Percentiles rank a stretch among this genome's conserved stretches.
Conservation (phyloP, 2,329 filamentous ascomycete genomes). For the Colletotrichum sp. region DNA sequence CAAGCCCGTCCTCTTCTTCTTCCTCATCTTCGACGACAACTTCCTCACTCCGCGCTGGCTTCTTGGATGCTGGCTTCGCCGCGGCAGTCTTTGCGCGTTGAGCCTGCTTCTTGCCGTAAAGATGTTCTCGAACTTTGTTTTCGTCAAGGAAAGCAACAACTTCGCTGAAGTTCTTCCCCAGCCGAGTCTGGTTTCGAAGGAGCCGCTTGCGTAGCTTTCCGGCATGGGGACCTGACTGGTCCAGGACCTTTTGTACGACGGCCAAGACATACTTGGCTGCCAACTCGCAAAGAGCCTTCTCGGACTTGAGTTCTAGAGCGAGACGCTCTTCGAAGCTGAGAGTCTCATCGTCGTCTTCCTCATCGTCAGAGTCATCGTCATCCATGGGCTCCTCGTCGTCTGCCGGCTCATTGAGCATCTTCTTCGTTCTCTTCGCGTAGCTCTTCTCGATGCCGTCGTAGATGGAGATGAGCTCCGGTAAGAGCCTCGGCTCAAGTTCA, state of each 20-base stretch:
- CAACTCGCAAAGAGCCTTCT: slow-evolving; percentile 85
- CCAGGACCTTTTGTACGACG: slow-evolving; percentile 76
- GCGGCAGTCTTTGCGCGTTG: slow-evolving; percentile 37
- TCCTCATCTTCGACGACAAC: slow-evolving; percentile 46
- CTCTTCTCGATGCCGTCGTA: slow-evolving; percentile 78
- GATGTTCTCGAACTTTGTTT: slow-evolving; percentile 56
- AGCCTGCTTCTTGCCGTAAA: slow-evolving; percentile 33
- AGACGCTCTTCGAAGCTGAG: slow-evolving; percentile 62
- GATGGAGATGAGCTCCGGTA: slow-evolving; percentile 74
- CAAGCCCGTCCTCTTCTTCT: slow-evolving; percentile 42
- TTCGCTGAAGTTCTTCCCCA: slow-evolving; percentile 87
- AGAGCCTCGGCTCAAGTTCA: slow-evolving; percentile 66
- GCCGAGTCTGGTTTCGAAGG: slow-evolving; percentile 76
- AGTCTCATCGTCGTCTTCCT: slow-evolving; percentile 57
- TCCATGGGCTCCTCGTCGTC: slow-evolving; percentile 77
- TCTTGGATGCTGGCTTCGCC: slow-evolving; percentile 45
- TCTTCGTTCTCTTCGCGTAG: slow-evolving; percentile 73
- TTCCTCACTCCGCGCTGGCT: slow-evolving; percentile 47
- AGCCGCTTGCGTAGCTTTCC: slow-evolving; percentile 74
- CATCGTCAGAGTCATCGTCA: slow-evolving; percentile 61
- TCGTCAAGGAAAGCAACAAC: slow-evolving; percentile 82
- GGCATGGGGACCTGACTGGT: slow-evolving; percentile 61
- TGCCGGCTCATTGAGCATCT: slow-evolving; percentile 64
- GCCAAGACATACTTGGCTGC: slow-evolving; percentile 84
- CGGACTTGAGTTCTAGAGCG: slow-evolving; percentile 73